Conservation (phyloP, 345 rosid genomes). For the Cardiospermum halicacabum region DNA sequence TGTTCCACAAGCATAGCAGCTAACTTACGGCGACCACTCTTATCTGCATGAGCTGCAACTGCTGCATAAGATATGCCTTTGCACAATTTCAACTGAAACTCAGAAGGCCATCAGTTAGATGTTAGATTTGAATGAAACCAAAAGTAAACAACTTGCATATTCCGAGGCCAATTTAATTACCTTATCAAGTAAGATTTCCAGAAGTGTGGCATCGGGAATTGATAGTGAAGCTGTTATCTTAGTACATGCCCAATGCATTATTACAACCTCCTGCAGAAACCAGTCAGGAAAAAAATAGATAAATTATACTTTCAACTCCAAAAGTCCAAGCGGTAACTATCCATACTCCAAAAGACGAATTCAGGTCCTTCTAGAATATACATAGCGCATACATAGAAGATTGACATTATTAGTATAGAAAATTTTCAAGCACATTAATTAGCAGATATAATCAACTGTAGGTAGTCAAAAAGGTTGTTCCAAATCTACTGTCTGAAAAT, state of each 20-base stretch:
- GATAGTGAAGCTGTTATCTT: constrained; percentile 90
- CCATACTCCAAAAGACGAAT: neutral
- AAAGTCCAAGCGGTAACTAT: constrained; percentile 1
- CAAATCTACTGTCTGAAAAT: neutral
- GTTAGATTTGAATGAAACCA: constrained; percentile 7
- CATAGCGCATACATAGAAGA: neutral
- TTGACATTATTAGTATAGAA: neutral
- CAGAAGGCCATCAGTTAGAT: constrained; percentile 22
- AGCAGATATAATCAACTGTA: constrained; percentile 3
- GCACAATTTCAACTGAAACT: constrained; percentile 76
- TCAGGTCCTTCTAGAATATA: neutral
- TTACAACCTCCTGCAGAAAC: constrained; percentile 71
- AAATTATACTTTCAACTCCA: neutral
- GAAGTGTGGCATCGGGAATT: constrained; percentile 76
- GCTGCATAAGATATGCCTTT: constrained; percentile 96
- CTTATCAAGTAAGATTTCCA: constrained; percentile 94
- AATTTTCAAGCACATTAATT: constrained; percentile 3
- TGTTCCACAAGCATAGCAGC: constrained; percentile 98
- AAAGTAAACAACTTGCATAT: constrained; percentile 2
- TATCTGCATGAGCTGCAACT: constrained; percentile 99
- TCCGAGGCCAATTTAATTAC: constrained; percentile 20
- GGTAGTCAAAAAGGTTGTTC: neutral
- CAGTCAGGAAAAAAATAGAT: constrained; percentile 5
- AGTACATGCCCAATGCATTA: constrained; percentile 99
- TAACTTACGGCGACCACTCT: constrained; percentile 78